These are phyloP conservation scores for Heliamphora exappendiculata DNA, from an alignment of 148 eudicot genomes.

Conservation along the genomic window DNA sequence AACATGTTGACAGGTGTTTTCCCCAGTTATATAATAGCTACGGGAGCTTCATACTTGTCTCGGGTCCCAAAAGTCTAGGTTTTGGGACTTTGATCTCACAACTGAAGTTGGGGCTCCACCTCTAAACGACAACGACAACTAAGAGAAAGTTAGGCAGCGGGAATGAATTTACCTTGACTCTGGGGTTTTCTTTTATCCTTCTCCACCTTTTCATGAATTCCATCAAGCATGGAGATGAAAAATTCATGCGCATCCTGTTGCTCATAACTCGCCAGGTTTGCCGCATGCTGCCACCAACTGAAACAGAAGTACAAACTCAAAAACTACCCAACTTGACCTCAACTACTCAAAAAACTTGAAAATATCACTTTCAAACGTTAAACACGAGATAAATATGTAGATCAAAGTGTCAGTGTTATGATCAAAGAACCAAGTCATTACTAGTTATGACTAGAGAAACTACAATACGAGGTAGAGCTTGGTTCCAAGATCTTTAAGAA, in stretches of 20 bases:
- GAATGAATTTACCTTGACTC: slow-evolving; percentile 43
- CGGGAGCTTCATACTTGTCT: neutral
- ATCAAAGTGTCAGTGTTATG: neutral
- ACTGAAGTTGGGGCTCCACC: neutral
- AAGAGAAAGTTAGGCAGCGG: slow-evolving; percentile 1
- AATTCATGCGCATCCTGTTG: slow-evolving; percentile 91
- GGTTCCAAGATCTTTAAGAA: neutral
- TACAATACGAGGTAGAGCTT: neutral
- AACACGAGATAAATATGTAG: neutral
- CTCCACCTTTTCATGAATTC: slow-evolving; percentile 69
- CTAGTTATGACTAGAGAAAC: neutral
- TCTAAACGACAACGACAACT: neutral
- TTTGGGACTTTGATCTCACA: neutral
- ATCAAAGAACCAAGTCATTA: neutral
- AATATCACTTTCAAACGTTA: neutral
- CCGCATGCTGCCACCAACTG: slow-evolving; percentile 93
- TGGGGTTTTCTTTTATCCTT: slow-evolving; percentile 58
- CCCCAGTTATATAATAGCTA: neutral
- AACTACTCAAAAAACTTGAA: neutral
- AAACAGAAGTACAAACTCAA: slow-evolving; percentile 14
- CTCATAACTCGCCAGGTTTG: slow-evolving; percentile 74
- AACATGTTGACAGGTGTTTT: neutral
- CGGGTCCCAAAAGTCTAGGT: neutral
- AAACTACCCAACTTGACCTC: slow-evolving; percentile 1
- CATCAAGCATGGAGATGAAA: slow-evolving; percentile 74